phyloP scores from a whole-genome alignment of 208 protist genomes.

The Acanthamoeba triangularis region DNA sequence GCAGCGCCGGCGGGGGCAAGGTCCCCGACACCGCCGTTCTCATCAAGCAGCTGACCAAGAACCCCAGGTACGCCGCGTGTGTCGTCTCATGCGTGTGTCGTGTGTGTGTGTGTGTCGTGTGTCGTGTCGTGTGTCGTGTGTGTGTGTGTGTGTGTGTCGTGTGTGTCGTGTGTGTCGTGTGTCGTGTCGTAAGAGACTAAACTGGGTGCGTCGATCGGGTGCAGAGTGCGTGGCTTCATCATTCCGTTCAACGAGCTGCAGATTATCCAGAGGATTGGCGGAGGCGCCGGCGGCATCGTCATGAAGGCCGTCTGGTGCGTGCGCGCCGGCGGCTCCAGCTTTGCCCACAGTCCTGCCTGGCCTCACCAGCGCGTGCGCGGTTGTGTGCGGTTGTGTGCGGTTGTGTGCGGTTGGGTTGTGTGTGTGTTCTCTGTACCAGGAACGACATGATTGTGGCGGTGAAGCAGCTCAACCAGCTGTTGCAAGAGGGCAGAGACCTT shows the following conservation, averaged over 20 bases:
- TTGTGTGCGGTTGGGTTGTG: not conserved
- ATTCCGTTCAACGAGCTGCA: conserved; percentile 61
- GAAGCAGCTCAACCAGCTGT: conserved; percentile 62
- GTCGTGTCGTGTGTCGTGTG: no score
- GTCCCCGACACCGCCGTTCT: not conserved
- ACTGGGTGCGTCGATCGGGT: no score
- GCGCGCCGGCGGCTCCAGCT: not conserved
- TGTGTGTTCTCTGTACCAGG: not conserved
- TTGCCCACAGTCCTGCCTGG: not conserved
- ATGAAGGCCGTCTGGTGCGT: conserved; percentile 61
- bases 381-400: not conserved
- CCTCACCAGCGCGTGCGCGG: no score
- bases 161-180: not conserved
- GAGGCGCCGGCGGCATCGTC: conserved; percentile 57
- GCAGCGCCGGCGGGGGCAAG: not conserved
- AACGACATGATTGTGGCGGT: conserved; percentile 68
- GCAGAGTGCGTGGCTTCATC: not conserved
- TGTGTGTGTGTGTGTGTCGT: no score
- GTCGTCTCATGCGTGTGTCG: no score
- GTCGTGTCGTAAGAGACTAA: not conserved
- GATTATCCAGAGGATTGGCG: conserved; percentile 47
- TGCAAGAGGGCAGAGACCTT: conserved; percentile 48
- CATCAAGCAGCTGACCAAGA: not conserved
- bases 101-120: not conserved
- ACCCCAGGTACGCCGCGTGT: not conserved